These are phyloP conservation scores for Yarrowia yakushimensis DNA, from an alignment of 805 yeast species.

Conservation along the genomic window DNA sequence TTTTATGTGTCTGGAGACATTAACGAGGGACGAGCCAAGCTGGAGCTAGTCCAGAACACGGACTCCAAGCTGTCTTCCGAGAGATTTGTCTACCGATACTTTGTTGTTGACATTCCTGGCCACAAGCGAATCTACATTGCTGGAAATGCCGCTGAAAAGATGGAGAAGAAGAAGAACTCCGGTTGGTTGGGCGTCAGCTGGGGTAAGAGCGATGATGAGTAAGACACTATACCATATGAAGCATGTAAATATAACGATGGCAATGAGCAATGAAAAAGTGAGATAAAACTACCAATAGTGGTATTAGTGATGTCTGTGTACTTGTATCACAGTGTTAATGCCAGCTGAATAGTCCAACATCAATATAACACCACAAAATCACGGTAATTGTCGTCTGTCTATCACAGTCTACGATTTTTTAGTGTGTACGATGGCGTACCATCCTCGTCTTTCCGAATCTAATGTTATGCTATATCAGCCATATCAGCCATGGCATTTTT, in stretches of 20 bases:
- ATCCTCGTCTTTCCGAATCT: neutral
- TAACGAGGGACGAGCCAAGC: slow-evolving; percentile 64
- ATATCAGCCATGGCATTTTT: slow-evolving; percentile 9
- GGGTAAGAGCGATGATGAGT: slow-evolving; percentile 66
- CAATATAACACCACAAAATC: too few species aligned
- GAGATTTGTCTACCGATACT: slow-evolving; percentile 57
- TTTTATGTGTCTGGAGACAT: slow-evolving; percentile 76
- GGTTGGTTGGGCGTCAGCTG: slow-evolving; percentile 81
- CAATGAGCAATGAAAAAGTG: neutral
- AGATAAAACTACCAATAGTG: too few species aligned
- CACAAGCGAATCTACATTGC: slow-evolving; percentile 59
- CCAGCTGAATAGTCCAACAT: too few species aligned
- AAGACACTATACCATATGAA: neutral
- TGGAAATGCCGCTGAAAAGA: slow-evolving; percentile 31
- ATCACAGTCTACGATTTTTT: too few species aligned
- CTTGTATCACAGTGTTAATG: too few species aligned
- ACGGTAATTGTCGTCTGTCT: too few species aligned
- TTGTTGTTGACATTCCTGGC: slow-evolving; percentile 74
- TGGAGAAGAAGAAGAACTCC: slow-evolving; percentile 37
- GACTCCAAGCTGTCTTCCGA: slow-evolving; percentile 6
- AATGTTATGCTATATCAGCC: slow-evolving; percentile 25
- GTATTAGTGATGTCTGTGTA: too few species aligned
- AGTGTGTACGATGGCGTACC: too few species aligned
- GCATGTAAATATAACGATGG: slow-evolving; percentile 19
- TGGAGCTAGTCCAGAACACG: slow-evolving; percentile 58